Evolutionary conservation across 2,329 filamentous ascomycete species (phyloP).

Genomic region (Fusarium albosuccineum): DNA sequence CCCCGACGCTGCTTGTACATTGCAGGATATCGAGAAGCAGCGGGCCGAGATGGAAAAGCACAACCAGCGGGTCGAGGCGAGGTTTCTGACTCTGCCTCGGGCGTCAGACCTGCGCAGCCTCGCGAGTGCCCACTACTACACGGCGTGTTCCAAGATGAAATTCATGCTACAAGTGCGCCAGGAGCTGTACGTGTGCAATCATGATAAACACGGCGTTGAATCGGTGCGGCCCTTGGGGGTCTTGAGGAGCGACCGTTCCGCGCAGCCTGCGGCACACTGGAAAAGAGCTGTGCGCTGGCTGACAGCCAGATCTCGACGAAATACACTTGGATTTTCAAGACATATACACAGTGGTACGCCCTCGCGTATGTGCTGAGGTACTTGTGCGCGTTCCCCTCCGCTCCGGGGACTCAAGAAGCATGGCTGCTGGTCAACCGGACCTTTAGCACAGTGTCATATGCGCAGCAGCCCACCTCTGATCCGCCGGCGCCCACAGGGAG

Average conservation of each 20-base stretch:
- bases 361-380: constrained; percentile 24
- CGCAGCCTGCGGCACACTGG: constrained; percentile 10
- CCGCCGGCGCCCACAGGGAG: constrained; percentile 2
- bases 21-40: not conserved
- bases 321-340: constrained; percentile 19
- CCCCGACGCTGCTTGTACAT: not conserved
- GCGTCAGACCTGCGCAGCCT: constrained; percentile 2
- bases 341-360: constrained; percentile 23
- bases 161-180: constrained; percentile 24
- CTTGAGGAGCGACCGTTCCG: constrained; percentile 12
- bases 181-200: constrained; percentile 1
- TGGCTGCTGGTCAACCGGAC: constrained; percentile 12
- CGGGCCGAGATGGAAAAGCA: not conserved
- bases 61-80: constrained; percentile 2
- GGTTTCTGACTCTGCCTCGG: not conserved
- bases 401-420: constrained; percentile 11
- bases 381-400: constrained; percentile 14
- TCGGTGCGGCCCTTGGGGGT: not conserved
- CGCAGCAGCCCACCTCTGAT: not conserved
- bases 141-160: constrained; percentile 19
- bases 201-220: not conserved
- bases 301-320: constrained; percentile 10
- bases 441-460: not conserved
- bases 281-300: constrained; percentile 6
- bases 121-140: constrained; percentile 13